Base-by-base conservation (phyloP, 1,139 yeast species). In the Candida tropicalis region DNA sequence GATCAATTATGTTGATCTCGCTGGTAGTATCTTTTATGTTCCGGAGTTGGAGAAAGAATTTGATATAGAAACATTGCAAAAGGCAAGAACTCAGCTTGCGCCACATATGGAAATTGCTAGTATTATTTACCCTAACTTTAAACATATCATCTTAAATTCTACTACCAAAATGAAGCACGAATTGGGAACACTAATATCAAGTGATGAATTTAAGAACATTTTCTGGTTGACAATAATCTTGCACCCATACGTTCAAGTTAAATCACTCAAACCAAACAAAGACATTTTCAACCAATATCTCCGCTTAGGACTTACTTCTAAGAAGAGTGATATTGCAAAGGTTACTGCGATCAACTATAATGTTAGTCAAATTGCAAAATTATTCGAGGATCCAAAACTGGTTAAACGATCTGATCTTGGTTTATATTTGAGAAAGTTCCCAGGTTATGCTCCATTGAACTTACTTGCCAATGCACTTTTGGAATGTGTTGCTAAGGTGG, bases 261-360 rank as follows among this genome's bases (percentile, higher is more conserved):
- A 40, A 34, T 20, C 47, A 7, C 10, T 25, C 9, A 45, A 45
- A 17, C 41, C 44, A 26, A 28, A 35, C 24, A 45, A 36, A 28
- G 45, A 43, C 24, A 38, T 41, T 8, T 42, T 42, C 37, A 34
- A 37, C 23, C 43, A 42, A 20, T 42, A 87, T 2, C 61, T 87
- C 29, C 75, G 81, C 50, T 90, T 87, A 45, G 93, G 95, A 0
- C 63, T 91, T 33, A 84, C 85, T 55, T 73, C 83, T 45, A 81
- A 90, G 12, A 77, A 78, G 41, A 62, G 64, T 35, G 84, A 82
- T 33, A 80, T 81, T 11, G 81, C 75, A 3, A 63, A 72, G 10
- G 77, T 81, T 1, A 60, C 80, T 1, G 63, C 68, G 34, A 63
- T 81, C 16, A 57, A 64, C 15, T 51, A 51, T 13, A 45, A 58